phyloP scores from a whole-genome alignment of 73 alveolate species.

The Urostyla sp. region DNA sequence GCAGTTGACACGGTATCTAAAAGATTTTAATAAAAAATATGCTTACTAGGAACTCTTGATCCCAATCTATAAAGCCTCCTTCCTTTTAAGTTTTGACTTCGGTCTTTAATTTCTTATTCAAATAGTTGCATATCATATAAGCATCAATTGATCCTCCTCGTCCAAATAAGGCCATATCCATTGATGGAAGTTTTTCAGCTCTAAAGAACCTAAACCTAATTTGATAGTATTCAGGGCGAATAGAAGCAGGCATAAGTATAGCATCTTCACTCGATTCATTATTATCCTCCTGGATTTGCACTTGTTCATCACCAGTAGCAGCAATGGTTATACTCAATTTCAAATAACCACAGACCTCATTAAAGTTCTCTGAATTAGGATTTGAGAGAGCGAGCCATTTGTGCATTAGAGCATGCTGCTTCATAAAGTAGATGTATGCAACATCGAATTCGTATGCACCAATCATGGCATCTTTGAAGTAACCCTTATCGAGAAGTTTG shows the following conservation, averaged over 20 bases:
- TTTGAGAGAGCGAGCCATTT: constrained; percentile 94
- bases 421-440: constrained; percentile 84
- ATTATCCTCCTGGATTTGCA: constrained; percentile 73
- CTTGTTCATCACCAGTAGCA: constrained; percentile 85
- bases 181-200: constrained; percentile 85
- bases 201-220: constrained; percentile 72
- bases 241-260: constrained; percentile 89
- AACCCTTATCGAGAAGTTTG: constrained; percentile 76
- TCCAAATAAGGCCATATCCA: constrained; percentile 67
- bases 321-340: constrained; percentile 86
- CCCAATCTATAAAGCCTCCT: constrained; percentile 68
- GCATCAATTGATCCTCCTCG: constrained; percentile 68
- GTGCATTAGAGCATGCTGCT: constrained; percentile 89
- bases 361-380: constrained; percentile 85
- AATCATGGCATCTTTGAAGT: constrained; percentile 78
- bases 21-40: constrained; percentile 13
- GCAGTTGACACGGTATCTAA: constrained; percentile 68
- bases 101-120: constrained; percentile 61
- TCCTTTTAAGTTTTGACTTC: constrained; percentile 57
- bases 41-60: constrained; percentile 58
- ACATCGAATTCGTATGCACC: constrained; percentile 94
- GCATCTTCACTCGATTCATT: constrained; percentile 61
- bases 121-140: constrained; percentile 68
- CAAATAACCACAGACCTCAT: constrained; percentile 89
- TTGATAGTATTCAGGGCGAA: constrained; percentile 82